These are phyloP conservation scores for Calophaca sinica DNA, from an alignment of 306 rosid species.

Conservation along the genomic window DNA sequence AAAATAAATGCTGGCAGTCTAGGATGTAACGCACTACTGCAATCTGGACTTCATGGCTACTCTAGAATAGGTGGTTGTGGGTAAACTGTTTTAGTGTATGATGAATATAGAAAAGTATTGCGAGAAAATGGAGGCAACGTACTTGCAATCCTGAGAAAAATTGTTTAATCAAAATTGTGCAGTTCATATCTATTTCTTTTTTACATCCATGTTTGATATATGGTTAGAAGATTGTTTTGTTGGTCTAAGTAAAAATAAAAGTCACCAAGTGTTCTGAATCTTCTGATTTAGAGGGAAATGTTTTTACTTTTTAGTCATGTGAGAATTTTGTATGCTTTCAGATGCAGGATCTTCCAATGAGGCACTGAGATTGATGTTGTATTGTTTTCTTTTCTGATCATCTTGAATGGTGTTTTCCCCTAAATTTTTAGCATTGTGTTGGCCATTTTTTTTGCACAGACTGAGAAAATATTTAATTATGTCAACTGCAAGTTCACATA, in stretches of 20 bases:
- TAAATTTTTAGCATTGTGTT: background rate
- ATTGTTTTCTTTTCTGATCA: slow-evolving; percentile 3
- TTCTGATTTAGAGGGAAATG: background rate
- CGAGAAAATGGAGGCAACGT: slow-evolving; percentile 3
- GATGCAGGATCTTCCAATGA: slow-evolving; percentile 3
- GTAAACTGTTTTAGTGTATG: slow-evolving; percentile 17
- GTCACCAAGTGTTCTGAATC: background rate
- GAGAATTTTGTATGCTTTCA: slow-evolving; percentile 7
- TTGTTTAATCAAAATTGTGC: slow-evolving; percentile 21
- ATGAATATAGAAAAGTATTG: background rate
- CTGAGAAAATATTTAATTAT: slow-evolving; percentile 40
- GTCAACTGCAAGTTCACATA: slow-evolving; percentile 24
- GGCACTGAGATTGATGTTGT: slow-evolving; percentile 20
- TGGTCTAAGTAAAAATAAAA: slow-evolving; percentile 13
- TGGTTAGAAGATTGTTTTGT: slow-evolving; percentile 9
- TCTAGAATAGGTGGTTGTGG: slow-evolving; percentile 14
- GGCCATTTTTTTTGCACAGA: slow-evolving; percentile 15
- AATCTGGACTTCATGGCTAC: slow-evolving; percentile 24
- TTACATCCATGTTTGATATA: slow-evolving; percentile 12
- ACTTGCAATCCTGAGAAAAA: background rate
- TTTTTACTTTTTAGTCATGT: background rate
- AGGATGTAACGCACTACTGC: background rate
- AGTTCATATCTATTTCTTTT: background rate
- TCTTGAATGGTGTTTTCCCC: background rate
- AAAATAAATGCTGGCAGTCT: background rate